phyloP scores from a whole-genome alignment of 1,284 basidiomycete species.

The Fomitopsis betulina region DNA sequence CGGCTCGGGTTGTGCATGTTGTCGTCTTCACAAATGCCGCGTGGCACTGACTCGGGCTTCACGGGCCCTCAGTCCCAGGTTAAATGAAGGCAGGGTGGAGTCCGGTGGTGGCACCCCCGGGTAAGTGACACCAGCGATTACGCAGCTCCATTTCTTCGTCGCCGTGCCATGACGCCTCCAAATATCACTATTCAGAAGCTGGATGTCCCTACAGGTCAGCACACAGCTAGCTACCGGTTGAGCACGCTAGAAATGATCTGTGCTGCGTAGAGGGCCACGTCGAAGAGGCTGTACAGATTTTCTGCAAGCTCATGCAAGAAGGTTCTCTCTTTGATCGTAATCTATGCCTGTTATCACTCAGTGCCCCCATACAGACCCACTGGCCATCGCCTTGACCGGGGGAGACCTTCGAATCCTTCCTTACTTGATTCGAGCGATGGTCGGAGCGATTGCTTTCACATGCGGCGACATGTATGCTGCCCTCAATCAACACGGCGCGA shows the following conservation, averaged over 20 bases:
- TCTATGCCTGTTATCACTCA: neutral
- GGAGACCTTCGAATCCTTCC: neutral
- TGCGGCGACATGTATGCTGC: constrained; percentile 12
- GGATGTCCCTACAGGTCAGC: no score
- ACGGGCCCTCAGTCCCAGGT: no score
- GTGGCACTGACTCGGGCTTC: no score
- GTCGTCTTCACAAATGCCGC: no score
- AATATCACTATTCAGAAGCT: no score
- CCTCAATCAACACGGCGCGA: constrained; percentile 3
- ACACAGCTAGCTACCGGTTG: no score
- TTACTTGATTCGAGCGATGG: neutral
- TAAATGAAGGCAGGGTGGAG: no score
- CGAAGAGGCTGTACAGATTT: neutral
- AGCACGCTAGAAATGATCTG: neutral
- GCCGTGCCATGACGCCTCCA: no score
- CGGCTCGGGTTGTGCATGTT: neutral
- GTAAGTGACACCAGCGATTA: no score
- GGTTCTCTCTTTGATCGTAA: neutral
- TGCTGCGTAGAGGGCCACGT: neutral
- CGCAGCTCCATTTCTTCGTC: no score
- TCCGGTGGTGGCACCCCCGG: no score
- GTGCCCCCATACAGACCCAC: neutral
- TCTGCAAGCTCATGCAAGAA: neutral
- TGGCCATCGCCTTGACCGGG: neutral
- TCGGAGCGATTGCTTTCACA: neutral